Evolutionary conservation across 139 green algal genomes (phyloP).

Genomic region (Parachlorella kessleri): DNA sequence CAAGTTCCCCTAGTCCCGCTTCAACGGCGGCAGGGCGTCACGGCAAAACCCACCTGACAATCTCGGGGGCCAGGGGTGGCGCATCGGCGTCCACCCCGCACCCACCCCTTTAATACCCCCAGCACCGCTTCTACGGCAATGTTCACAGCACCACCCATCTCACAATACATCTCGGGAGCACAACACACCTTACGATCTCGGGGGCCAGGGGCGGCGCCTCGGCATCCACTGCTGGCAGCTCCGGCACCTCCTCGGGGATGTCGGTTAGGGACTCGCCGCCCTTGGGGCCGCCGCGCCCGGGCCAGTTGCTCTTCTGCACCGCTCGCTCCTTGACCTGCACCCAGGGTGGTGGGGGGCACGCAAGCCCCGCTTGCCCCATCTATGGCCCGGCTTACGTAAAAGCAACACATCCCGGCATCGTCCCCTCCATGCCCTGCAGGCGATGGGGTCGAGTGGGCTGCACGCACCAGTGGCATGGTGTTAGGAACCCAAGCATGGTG

Average conservation of each 20-base stretch:
- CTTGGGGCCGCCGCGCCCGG: slow-evolving; percentile 40
- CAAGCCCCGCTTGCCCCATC: too few relatives aligned
- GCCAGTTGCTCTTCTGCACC: slow-evolving; percentile 42
- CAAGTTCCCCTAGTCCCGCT: neutral
- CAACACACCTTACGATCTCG: slow-evolving; percentile 24
- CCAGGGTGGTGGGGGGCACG: too few relatives aligned
- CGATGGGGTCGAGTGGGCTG: too few relatives aligned
- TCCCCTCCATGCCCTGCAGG: too few relatives aligned
- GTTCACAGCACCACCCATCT: too few relatives aligned
- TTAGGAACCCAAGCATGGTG: too few relatives aligned
- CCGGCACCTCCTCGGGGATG: slow-evolving; percentile 12
- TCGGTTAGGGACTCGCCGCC: neutral
- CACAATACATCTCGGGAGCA: neutral
- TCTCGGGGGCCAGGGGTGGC: neutral
- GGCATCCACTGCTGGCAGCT: slow-evolving; percentile 29
- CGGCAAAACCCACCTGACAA: slow-evolving; percentile 15
- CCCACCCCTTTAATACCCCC: neutral
- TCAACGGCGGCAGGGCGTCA: too few relatives aligned
- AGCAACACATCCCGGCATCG: too few relatives aligned
- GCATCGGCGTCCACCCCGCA: neutral
- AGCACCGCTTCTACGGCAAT: neutral
- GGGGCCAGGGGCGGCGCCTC: slow-evolving; percentile 16
- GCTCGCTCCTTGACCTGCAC: slow-evolving; percentile 38
- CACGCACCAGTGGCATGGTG: too few relatives aligned
- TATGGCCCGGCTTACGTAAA: too few relatives aligned